Conservation (phyloP, 2,329 filamentous ascomycete genomes). For the Colletotrichum sp. region DNA sequence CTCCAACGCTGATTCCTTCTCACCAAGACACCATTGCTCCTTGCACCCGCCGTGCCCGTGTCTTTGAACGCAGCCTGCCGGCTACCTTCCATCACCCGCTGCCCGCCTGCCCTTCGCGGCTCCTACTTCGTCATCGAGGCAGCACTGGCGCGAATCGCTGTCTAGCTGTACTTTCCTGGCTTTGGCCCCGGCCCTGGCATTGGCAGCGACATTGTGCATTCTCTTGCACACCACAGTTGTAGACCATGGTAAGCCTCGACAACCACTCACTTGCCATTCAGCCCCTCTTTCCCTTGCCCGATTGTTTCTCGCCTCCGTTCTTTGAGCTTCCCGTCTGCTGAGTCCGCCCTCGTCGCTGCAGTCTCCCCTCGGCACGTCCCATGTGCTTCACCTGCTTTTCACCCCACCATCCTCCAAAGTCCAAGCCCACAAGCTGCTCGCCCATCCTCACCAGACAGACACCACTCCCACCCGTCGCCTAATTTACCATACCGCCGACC, state of each 20-base stretch:
- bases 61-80: constrained; percentile 9
- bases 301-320: background rate
- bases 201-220: constrained; percentile 1
- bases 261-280: background rate
- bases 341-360: background rate
- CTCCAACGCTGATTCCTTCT: background rate
- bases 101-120: constrained; percentile 12
- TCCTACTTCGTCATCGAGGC: constrained; percentile 14
- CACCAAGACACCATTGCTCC: constrained; percentile 6
- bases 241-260: constrained; percentile 16
- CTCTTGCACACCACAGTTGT: constrained; percentile 7
- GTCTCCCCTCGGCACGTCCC: background rate
- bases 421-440: constrained; percentile 1
- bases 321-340: background rate
- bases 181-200: background rate
- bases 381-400: background rate
- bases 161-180: constrained; percentile 4
- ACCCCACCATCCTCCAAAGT: constrained; percentile 11
- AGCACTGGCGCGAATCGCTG: constrained; percentile 16
- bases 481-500: background rate
- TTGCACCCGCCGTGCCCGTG: constrained; percentile 8
- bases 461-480: background rate
- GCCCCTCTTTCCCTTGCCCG: background rate
- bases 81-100: background rate
- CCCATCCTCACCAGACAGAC: background rate